Conservation (phyloP, 495 filamentous ascomycete species). For the Penicillium lividum region DNA sequence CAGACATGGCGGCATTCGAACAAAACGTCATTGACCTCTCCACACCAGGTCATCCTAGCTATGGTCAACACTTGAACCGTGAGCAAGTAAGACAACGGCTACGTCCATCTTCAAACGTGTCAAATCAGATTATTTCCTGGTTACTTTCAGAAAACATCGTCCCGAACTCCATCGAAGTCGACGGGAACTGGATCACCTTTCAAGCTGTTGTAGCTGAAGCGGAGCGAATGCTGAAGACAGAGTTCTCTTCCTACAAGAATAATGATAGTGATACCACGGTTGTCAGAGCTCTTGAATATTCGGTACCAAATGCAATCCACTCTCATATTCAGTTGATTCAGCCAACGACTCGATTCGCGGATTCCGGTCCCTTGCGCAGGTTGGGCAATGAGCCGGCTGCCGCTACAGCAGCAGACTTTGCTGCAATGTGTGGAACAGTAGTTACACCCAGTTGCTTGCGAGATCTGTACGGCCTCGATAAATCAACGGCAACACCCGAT, state of each 20-base stretch:
- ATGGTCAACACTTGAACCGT: slow-evolving; percentile 65
- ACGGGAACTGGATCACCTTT: slow-evolving; percentile 61
- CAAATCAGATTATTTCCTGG: slow-evolving; percentile 49
- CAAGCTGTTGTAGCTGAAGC: slow-evolving; percentile 51
- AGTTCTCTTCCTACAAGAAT: slow-evolving; percentile 55
- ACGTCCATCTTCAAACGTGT: slow-evolving; percentile 45
- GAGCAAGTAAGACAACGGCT: slow-evolving; percentile 54
- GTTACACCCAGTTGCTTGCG: slow-evolving; percentile 62
- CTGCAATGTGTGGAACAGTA: slow-evolving; percentile 43
- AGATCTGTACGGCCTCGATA: slow-evolving; percentile 58
- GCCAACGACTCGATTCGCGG: slow-evolving; percentile 57
- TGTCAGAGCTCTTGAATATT: slow-evolving; percentile 60
- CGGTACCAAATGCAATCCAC: slow-evolving; percentile 53
- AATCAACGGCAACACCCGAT: slow-evolving; percentile 40
- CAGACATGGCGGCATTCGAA: slow-evolving; percentile 57
- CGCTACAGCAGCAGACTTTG: slow-evolving; percentile 27
- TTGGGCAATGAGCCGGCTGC: slow-evolving; percentile 25
- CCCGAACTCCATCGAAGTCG: slow-evolving; percentile 38
- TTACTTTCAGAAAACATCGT: slow-evolving; percentile 48
- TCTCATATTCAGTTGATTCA: slow-evolving; percentile 53
- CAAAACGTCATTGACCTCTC: slow-evolving; percentile 61
- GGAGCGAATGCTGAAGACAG: slow-evolving; percentile 53
- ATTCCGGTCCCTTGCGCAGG: slow-evolving; percentile 26
- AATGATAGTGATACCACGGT: slow-evolving; percentile 30
- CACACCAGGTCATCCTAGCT: slow-evolving; percentile 58